Base-by-base conservation (phyloP, 164 flowering plant genomes). In the Annona cherimola region DNA sequence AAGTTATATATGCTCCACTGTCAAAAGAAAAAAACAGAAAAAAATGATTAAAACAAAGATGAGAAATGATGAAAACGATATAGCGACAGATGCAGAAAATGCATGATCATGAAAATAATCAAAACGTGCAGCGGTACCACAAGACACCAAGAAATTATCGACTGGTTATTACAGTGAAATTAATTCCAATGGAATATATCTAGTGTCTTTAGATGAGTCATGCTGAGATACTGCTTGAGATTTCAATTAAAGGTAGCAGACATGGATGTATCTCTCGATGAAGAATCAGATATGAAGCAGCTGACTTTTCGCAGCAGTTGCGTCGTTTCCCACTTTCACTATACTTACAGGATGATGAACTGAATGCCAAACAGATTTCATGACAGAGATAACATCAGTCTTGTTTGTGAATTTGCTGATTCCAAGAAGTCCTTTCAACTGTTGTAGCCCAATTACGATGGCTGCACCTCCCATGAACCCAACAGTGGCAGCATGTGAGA, bases 391-490 rank as follows among this genome's bases (percentile, higher is more conserved):
- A 12, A 88, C 80, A 76, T 91, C 98, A 2, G 97, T 91, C 73
- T 90, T 88, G 67, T 76, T 82, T 26, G 98, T 88, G 79, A 89
- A 90, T 59, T 89, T 86, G 44, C 54, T 71, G 66, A 91, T 80
- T 5, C 92, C 98, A 41, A 93, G 82, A 35, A 91, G 79, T 11
- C 95, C 95, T 74, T 88, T 93, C 5, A 93, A 81, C 60, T 93
- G 98, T 71, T 91, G 98, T 45, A 91, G 90, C 11, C 93, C 96
- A 61, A 93, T 93, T 8, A 90, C 79, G 54, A 93, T 89, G 74
- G 98, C 98, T 65, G 98, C 98, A 16, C 98, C 98, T 1, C 83
- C 98, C 95, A 90, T 91, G 83, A 93, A 93, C 66, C 95, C 98
- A 68, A 93, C 97, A 69, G 89, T 79, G 16, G 90, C 92, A 80